These are phyloP conservation scores for Cryphonectria carpinicola DNA, from an alignment of 2,329 filamentous ascomycete species.

Conservation along the genomic window DNA sequence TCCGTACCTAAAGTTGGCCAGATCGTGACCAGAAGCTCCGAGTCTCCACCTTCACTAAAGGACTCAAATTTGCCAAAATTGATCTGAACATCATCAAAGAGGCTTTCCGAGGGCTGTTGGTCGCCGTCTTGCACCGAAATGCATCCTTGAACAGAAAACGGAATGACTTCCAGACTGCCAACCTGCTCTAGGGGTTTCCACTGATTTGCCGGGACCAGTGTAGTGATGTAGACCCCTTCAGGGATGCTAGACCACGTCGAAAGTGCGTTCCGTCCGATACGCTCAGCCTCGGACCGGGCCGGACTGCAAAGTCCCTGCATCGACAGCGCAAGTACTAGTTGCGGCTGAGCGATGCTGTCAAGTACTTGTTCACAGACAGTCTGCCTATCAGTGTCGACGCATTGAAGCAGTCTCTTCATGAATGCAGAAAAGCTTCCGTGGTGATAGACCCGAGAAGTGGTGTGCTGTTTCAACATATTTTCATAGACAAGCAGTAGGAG, in stretches of 20 bases:
- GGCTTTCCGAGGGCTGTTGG: constrained; percentile 38
- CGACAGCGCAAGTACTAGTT: constrained; percentile 43
- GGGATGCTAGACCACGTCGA: constrained; percentile 45
- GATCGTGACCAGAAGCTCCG: constrained; percentile 38
- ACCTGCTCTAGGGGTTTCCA: constrained; percentile 37
- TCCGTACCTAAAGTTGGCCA: constrained; percentile 43
- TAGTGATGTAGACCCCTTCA: constrained; percentile 41
- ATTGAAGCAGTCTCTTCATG: constrained; percentile 42
- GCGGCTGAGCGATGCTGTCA: constrained; percentile 39
- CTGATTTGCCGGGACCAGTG: constrained; percentile 39
- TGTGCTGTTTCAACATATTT: constrained; percentile 45
- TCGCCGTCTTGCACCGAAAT: constrained; percentile 22
- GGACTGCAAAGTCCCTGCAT: constrained; percentile 40
- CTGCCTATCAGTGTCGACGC: constrained; percentile 42
- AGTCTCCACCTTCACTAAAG: constrained; percentile 33
- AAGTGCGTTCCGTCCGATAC: constrained; percentile 35
- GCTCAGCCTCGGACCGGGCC: constrained; percentile 33
- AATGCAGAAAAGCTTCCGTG: constrained; percentile 45
- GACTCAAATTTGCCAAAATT: constrained; percentile 44
- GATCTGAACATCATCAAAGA: constrained; percentile 47
- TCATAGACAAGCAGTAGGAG: constrained; percentile 48
- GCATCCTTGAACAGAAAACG: constrained; percentile 25
- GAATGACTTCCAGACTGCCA: constrained; percentile 26
- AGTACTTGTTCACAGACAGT: constrained; percentile 37
- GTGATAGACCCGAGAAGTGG: constrained; percentile 40